Base-by-base conservation (phyloP, 2,329 filamentous ascomycete species). In the Diaporthe ilicicola region DNA sequence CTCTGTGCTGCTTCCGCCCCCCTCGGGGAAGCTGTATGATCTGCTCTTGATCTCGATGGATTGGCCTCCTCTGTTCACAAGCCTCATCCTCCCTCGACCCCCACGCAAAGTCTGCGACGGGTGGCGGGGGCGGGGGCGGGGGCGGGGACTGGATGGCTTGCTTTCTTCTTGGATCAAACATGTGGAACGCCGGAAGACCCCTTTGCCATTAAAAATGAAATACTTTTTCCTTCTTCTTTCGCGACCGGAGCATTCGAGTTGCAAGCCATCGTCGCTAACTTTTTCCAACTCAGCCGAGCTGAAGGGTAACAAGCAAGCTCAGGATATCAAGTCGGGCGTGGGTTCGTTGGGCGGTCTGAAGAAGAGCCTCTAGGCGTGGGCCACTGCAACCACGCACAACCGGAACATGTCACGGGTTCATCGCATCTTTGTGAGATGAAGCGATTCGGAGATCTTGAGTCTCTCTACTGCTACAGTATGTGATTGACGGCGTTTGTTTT, bases 291-390 rank as follows among this genome's bases (percentile, higher is more conserved):
- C 54, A 81, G 81, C 76, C 53, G 76, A 81, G 61, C 77, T 82
- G 34, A 78, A 79, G 67, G 81, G 81, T 17, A 81, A 80, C 67
- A 70, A 82, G 73, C 78, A 82, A 62, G 81, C 81, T 37, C 71
- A 74, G 3, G 76, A 79, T 6, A 75, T 82, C 34, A 73, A 75
- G 74, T 74, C 76, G 56, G 76, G 77, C 22, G 34, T 78, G 24
- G 77, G 77, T 22, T 73, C 74, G 19, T 55, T 79, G 44, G 77
- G 77, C n/a, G 75, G 75, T 7, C 70, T 79, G 68, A 80, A 80
- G 76, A 80, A 79, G 74, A 72, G 75, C 64, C 67, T 77, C 29
- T 79, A 72, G 46, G 42, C 22, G 12, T 17, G 7, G 32, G 27
- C 34, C 22, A 39, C 27, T 66, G 56, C 42, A 44, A 50, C 29